These are phyloP conservation scores for Amaranthus cruentus DNA, from an alignment of 148 eudicot species.

Conservation along the genomic window DNA sequence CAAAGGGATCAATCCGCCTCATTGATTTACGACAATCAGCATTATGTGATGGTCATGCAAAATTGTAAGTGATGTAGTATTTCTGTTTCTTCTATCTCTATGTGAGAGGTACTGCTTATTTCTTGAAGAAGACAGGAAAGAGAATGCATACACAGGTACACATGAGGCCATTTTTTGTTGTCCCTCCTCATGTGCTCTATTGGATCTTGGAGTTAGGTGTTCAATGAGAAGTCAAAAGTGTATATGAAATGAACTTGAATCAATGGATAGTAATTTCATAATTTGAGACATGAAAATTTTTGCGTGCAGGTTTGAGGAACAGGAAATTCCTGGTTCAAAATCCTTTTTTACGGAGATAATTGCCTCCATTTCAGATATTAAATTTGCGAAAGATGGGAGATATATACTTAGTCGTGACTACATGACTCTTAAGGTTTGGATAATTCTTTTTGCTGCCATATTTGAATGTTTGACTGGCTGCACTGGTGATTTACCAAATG, in stretches of 20 bases:
- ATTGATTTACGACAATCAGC: slow-evolving; percentile 84
- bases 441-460: slow-evolving; percentile 9
- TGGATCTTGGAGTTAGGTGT: not conserved
- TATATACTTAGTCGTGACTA: slow-evolving; percentile 72
- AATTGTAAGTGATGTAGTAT: slow-evolving; percentile 48
- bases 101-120: not conserved
- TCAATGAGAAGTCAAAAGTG: not conserved
- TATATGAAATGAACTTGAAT: not conserved
- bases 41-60: slow-evolving; percentile 67
- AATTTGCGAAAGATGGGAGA: slow-evolving; percentile 73
- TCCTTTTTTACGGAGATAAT: slow-evolving; percentile 78
- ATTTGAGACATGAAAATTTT: not conserved
- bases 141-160: too few relatives aligned
- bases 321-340: slow-evolving; percentile 67
- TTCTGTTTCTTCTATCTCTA: slow-evolving; percentile 4
- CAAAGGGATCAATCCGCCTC: slow-evolving; percentile 73
- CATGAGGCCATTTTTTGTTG: too few relatives aligned
- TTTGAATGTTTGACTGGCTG: not conserved
- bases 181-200: too few relatives aligned
- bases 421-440: slow-evolving; percentile 69
- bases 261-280: not conserved
- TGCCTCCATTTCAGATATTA: slow-evolving; percentile 74
- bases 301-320: slow-evolving; percentile 66
- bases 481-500: not conserved
- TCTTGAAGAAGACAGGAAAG: slow-evolving; percentile 12